Evolutionary conservation across 768 basidiomycete species (phyloP).

Genomic region (Serpula lacrymans): DNA sequence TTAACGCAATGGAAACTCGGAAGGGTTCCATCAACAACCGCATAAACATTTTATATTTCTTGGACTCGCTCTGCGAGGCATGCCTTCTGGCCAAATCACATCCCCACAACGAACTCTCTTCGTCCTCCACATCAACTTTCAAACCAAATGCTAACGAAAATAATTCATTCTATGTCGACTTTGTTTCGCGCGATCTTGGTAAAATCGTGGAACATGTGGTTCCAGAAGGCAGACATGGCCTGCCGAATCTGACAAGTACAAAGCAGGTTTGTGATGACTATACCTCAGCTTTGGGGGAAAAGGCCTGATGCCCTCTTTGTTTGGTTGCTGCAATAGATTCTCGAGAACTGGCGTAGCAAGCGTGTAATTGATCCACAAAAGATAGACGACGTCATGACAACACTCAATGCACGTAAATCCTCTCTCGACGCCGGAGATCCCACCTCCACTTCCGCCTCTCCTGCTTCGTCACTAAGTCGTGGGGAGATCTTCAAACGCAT

Average conservation of each 20-base stretch:
- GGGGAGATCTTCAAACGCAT: constrained; percentile 81
- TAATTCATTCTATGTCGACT: constrained; percentile 68
- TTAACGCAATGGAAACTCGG: not conserved
- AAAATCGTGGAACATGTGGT: constrained; percentile 85
- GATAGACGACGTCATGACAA: constrained; percentile 64
- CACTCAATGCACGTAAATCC: constrained; percentile 47
- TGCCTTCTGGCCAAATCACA: constrained; percentile 67
- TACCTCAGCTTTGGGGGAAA: too few relatives aligned
- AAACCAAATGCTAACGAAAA: constrained; percentile 31
- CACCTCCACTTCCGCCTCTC: constrained; percentile 12
- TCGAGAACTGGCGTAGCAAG: constrained; percentile 89
- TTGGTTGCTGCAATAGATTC: constrained; percentile 53
- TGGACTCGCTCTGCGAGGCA: constrained; percentile 83
- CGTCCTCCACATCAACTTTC: constrained; percentile 13
- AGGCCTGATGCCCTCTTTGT: too few relatives aligned
- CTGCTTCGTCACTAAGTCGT: constrained; percentile 31
- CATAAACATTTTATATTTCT: constrained; percentile 91
- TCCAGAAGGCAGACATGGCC: constrained; percentile 80
- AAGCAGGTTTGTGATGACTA: constrained; percentile 81
- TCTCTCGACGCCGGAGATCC: constrained; percentile 13
- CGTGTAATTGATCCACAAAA: constrained; percentile 77
- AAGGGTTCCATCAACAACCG: constrained; percentile 87
- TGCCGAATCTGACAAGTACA: constrained; percentile 84
- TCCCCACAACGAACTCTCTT: constrained; percentile 23
- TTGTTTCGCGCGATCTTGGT: constrained; percentile 71